Evolutionary conservation across 768 basidiomycete genomes (phyloP), one percentile per base, ranked within the genome.

Genomic region (Pholiota microspora): DNA sequence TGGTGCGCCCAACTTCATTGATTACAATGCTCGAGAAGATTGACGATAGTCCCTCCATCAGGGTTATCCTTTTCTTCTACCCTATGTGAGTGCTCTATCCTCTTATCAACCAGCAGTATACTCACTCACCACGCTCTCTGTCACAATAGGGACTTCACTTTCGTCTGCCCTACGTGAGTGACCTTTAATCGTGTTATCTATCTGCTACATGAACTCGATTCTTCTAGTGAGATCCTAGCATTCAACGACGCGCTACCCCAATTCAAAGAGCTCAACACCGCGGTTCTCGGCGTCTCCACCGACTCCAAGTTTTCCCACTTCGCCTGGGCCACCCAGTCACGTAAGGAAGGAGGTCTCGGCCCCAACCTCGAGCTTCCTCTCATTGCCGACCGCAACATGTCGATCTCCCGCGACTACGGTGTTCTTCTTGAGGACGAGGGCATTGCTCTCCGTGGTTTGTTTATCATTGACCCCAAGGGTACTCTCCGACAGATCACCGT

Each of bases 31-130:
- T 4, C 32, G n/a, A 7, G 24, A 15, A 13, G 21, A 28, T 32
- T n/a, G 38, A 27, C n/a, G 16, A 13, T 5, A 6, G 4, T 42
- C 13, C 21, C 12, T 23, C 7, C 6, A 8, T 44, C 6, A 94
- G 94, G 93, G 86, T 95, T n/a, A 80, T 94, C 31, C 83, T 97
- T 15, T 81, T 96, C 71, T 95, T 96, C 77, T 97, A 97, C 74
- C 94, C 94, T 4, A 83, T 96, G 90, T 92, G 74, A 59, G 87
- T 71, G 10, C 50, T 23, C 21, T 7, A 2, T 42, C 16, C 4
- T 2, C 3, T 21, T 42, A 21, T 16, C 23, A 21, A 21, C 40
- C 40, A 12, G 9, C 16, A 23, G 16, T 21, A 21, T 8, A 21
- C 7, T 23, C n/a, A 42, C 40, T 42, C 1, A 18, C 10, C 18